These are phyloP conservation scores for Apiospora marii DNA, from an alignment of 2,329 filamentous ascomycete species.

Conservation along the genomic window DNA sequence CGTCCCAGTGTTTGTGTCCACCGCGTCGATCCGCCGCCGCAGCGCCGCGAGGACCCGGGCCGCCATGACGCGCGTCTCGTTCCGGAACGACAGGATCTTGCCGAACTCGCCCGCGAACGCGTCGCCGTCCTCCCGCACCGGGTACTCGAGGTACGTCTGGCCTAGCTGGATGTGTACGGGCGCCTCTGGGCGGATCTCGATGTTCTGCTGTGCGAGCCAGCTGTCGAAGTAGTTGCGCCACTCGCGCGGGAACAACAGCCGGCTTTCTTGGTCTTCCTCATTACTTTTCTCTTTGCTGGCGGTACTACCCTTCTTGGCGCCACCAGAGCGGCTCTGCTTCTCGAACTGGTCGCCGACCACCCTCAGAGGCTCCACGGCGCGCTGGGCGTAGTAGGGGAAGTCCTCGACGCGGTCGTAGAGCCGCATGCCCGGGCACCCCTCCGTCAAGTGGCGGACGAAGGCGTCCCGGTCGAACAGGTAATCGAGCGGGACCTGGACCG, in stretches of 20 bases:
- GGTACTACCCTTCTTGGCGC: not conserved
- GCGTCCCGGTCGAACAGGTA: conserved; percentile 40
- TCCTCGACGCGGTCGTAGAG: conserved; percentile 40
- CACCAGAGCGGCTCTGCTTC: conserved; percentile 33
- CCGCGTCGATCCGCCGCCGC: conserved; percentile 17
- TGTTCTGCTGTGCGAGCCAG: conserved; percentile 38
- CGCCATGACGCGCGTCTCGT: conserved; percentile 41
- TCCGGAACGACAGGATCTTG: conserved; percentile 44
- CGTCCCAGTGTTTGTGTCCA: no score
- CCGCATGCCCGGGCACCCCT: conserved; percentile 40
- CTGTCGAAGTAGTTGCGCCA: conserved; percentile 41
- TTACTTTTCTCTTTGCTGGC: not conserved
- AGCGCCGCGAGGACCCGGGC: conserved; percentile 39
- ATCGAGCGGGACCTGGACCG: conserved; percentile 39
- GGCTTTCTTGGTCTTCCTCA: not conserved
- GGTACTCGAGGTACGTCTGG: conserved; percentile 48
- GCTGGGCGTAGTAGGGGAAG: conserved; percentile 38
- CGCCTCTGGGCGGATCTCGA: conserved; percentile 26
- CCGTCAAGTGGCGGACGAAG: conserved; percentile 37
- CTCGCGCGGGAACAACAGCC: conserved; percentile 32
- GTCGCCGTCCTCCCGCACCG: conserved; percentile 44
- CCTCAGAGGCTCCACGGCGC: conserved; percentile 30
- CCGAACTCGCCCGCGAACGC: conserved; percentile 44
- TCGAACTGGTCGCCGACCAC: conserved; percentile 43
- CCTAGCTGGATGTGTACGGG: conserved; percentile 41